Evolutionary conservation across 2,329 filamentous ascomycete genomes (phyloP).

Genomic region (Pseudopithomyces chartarum): DNA sequence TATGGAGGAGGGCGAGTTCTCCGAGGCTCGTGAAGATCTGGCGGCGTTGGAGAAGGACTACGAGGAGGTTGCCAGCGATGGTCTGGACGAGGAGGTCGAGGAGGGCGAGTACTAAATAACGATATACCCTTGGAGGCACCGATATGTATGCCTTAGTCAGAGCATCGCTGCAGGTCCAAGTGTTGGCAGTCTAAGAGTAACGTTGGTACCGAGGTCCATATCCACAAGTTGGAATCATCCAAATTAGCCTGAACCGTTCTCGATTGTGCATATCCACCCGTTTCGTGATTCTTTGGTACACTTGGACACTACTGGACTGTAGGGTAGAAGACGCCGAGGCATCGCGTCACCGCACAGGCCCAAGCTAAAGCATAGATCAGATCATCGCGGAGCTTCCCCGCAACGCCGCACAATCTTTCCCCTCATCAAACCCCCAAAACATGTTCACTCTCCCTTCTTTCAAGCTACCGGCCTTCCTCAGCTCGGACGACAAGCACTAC

Average conservation of each 20-base stretch:
- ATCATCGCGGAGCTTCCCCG: conserved; percentile 13
- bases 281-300: background rate
- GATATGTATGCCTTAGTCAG: conserved; percentile 11
- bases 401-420: background rate
- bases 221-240: conserved; percentile 6
- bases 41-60: conserved; percentile 87
- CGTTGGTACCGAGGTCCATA: background rate
- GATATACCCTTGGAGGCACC: conserved; percentile 26
- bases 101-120: conserved; percentile 56
- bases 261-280: background rate
- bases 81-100: conserved; percentile 59
- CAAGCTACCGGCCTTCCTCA: conserved; percentile 19
- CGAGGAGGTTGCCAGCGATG: conserved; percentile 79
- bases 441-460: conserved; percentile 27
- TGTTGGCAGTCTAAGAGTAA: conserved; percentile 3
- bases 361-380: background rate
- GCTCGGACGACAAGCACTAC: conserved; percentile 12
- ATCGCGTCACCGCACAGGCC: conserved; percentile 8
- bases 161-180: background rate
- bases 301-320: background rate
- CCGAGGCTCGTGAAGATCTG: conserved; percentile 83
- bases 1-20: conserved; percentile 92
- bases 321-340: conserved; percentile 5
- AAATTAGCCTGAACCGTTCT: background rate
- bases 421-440: background rate